Percentiles rank a stretch among this genome's conserved stretches.
phyloP scores from a whole-genome alignment of 306 rosid species.

The Phaseolus lunatus region DNA sequence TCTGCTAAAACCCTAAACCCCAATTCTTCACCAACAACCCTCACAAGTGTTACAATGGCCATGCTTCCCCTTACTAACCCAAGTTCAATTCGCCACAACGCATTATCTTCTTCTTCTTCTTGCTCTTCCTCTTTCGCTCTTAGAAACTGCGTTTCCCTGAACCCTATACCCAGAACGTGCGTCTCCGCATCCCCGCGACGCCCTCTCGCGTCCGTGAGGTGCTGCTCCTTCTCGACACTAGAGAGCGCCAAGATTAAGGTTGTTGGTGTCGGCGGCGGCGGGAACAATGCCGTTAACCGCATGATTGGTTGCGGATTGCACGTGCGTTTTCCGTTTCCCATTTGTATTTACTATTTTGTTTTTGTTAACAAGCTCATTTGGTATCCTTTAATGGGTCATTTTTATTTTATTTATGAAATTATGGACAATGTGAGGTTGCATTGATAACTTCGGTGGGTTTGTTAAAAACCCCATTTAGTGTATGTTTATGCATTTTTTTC shows the following conservation, averaged over 20 bases:
- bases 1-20: conserved; percentile 48
- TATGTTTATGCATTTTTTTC: background rate
- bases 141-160: conserved; percentile 42
- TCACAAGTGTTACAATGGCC: conserved; percentile 48
- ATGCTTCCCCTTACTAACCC: conserved; percentile 57
- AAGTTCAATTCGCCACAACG: conserved; percentile 45
- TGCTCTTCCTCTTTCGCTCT: conserved; percentile 35
- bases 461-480: background rate
- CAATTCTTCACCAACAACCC: background rate
- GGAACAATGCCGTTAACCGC: conserved; percentile 95
- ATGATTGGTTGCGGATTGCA: conserved; percentile 93
- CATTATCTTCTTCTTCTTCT: conserved; percentile 26
- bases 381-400: background rate
- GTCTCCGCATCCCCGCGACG: conserved; percentile 37
- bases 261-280: conserved; percentile 95
- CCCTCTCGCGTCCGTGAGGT: conserved; percentile 42
- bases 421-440: conserved; percentile 13
- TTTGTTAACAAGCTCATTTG: background rate
- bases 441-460: conserved; percentile 4
- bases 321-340: conserved; percentile 49
- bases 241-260: conserved; percentile 93
- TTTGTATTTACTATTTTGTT: background rate
- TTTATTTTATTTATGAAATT: background rate
- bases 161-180: conserved; percentile 42
- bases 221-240: conserved; percentile 63